These are phyloP conservation scores for Chytriomyces hyalinus DNA, from an alignment of 192 early-diverging fungal genomes.

Conservation along the genomic window DNA sequence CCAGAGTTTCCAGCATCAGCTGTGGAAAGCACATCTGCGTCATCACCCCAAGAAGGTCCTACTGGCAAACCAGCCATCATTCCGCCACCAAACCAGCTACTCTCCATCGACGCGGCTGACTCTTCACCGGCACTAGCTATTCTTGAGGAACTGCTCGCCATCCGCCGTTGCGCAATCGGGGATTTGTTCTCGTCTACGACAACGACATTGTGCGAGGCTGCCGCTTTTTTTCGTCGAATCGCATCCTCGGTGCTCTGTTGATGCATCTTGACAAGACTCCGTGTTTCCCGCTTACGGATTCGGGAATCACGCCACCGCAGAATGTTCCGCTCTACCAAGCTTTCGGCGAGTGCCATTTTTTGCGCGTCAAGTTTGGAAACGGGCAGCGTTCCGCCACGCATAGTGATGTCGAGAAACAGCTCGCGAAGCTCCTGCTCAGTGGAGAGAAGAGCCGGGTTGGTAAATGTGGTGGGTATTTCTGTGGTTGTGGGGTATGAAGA, in stretches of 20 bases:
- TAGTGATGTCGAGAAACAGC: conserved; percentile 47
- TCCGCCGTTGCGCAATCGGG: neutral
- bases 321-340: conserved; percentile 47
- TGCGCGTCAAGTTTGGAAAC: conserved; percentile 32
- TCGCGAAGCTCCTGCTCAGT: conserved; percentile 38
- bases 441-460: neutral
- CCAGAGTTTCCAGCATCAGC: neutral
- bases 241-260: neutral
- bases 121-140: neutral
- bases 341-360: conserved; percentile 36
- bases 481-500: conserved; percentile 1
- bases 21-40: neutral
- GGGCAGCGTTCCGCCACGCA: conserved; percentile 42
- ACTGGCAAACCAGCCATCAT: neutral
- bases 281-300: conserved; percentile 15
- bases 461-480: neutral
- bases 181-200: too few species aligned
- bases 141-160: neutral
- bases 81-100: neutral
- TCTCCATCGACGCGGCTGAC: neutral
- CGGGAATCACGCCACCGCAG: conserved; percentile 44
- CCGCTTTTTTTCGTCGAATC: neutral
- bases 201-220: too few species aligned
- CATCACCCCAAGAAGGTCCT: too few species aligned
- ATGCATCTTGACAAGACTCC: neutral